Percentiles rank a stretch among this genome's conserved stretches.
These are phyloP conservation scores for Diplosphaera chodatii DNA, from an alignment of 139 green algal genomes.

Conservation along the genomic window DNA sequence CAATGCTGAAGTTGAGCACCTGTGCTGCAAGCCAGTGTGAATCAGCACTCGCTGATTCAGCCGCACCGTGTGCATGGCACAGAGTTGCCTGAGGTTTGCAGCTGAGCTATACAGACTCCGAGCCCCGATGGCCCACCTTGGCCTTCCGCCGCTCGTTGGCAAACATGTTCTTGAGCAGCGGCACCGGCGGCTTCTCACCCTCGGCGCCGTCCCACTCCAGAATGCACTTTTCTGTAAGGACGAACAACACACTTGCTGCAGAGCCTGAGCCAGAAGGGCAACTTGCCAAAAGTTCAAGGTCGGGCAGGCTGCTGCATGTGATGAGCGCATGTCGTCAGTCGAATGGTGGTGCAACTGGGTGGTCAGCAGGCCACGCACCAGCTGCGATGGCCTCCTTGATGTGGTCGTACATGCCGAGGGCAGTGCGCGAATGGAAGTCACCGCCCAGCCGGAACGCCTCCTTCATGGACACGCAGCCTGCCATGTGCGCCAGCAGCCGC, in stretches of 20 bases:
- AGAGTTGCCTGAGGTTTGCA: no score
- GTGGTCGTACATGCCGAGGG: constrained; percentile 94
- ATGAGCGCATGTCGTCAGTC: no score
- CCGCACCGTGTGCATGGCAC: no score
- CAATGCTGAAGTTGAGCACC: constrained; percentile 97
- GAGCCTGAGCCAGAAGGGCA: no score
- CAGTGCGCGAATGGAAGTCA: constrained; percentile 95
- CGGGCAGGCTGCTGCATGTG: no score
- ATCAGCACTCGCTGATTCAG: no score
- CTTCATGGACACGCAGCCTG: constrained; percentile 82
- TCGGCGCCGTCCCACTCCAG: constrained; percentile 64
- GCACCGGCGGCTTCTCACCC: constrained; percentile 33
- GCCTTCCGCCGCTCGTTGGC: constrained; percentile 70
- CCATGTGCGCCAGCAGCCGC: constrained; percentile 93
- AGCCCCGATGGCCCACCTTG: no score
- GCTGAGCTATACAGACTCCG: no score
- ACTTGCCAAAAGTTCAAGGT: no score
- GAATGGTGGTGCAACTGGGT: no score
- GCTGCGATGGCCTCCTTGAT: constrained; percentile 74
- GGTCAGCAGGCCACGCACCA: no score
- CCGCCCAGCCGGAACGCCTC: constrained; percentile 85
- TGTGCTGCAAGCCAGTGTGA: no score
- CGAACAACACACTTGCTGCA: neutral
- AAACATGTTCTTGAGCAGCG: constrained; percentile 90
- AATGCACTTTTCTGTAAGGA: constrained; percentile 39